These are phyloP conservation scores for Pseudogymnoascus sp. DNA, from an alignment of 2,329 filamentous ascomycete species.

Conservation along the genomic window DNA sequence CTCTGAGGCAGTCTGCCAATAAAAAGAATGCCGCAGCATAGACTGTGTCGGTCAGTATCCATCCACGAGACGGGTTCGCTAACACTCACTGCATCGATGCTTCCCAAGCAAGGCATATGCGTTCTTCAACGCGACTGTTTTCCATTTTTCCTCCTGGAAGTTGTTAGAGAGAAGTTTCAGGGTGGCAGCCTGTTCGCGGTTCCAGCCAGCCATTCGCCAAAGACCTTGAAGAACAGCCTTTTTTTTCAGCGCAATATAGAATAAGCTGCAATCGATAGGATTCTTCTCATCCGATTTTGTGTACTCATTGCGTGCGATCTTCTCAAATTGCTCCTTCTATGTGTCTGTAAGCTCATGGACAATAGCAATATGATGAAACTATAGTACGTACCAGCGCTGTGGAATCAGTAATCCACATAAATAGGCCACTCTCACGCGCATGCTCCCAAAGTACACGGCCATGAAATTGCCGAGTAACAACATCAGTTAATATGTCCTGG, in stretches of 20 bases:
- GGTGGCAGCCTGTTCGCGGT: slow-evolving; percentile 76
- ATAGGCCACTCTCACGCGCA: slow-evolving; percentile 79
- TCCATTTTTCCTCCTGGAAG: slow-evolving; percentile 81
- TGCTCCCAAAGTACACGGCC: slow-evolving; percentile 76
- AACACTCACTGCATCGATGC: slow-evolving; percentile 64
- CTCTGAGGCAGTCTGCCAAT: slow-evolving; percentile 73
- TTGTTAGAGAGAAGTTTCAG: slow-evolving; percentile 79
- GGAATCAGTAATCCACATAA: slow-evolving; percentile 85
- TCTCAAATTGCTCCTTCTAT: slow-evolving; percentile 72
- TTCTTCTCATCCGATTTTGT: slow-evolving; percentile 81
- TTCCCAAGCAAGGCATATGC: slow-evolving; percentile 92
- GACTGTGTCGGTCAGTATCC: slow-evolving; percentile 41
- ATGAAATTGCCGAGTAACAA: slow-evolving; percentile 73
- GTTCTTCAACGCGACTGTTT: slow-evolving; percentile 85
- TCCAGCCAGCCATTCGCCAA: slow-evolving; percentile 91
- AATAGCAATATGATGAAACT: slow-evolving; percentile 11
- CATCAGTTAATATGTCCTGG: slow-evolving; percentile 82
- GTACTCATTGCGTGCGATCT: slow-evolving; percentile 90
- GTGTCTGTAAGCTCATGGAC: not conserved
- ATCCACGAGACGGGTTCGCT: not conserved
- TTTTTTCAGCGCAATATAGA: slow-evolving; percentile 84
- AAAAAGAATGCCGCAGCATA: slow-evolving; percentile 97
- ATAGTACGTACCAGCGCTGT: slow-evolving; percentile 59
- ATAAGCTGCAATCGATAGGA: slow-evolving; percentile 83
- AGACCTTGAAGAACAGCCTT: slow-evolving; percentile 84